Evolutionary conservation across 257 asterid genomes (phyloP).

Genomic region (Solanum tarijense): DNA sequence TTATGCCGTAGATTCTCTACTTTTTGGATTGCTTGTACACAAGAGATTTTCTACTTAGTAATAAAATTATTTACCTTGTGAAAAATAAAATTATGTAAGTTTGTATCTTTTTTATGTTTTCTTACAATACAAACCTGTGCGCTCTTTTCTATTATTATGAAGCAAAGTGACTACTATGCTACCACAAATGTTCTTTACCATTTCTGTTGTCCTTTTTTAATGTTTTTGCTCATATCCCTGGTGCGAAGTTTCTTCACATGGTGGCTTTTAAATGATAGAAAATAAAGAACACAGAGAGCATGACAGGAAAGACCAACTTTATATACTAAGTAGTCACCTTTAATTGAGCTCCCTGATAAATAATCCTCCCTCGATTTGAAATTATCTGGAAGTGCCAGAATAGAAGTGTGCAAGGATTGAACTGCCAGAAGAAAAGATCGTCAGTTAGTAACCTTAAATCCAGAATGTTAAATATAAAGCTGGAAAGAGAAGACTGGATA

Average conservation of each 20-base stretch:
- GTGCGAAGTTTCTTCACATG: neutral
- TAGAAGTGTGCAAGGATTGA: conserved; percentile 54
- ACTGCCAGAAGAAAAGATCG: conserved; percentile 19
- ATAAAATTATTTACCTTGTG: neutral
- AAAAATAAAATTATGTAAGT: neutral
- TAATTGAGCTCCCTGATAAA: conserved; percentile 12
- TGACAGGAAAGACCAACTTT: neutral
- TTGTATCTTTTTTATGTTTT: neutral
- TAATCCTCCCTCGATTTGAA: conserved; percentile 67
- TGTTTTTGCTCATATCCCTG: neutral
- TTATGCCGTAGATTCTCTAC: neutral
- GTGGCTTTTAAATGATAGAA: neutral
- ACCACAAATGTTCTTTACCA: neutral
- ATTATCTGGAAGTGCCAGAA: conserved; percentile 61
- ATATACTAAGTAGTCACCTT: neutral
- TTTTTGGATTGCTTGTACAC: neutral
- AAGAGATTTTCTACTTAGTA: neutral
- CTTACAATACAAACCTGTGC: neutral
- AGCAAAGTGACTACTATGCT: neutral
- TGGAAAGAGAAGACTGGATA: neutral
- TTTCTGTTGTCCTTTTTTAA: neutral
- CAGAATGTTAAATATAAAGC: neutral
- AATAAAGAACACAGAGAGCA: neutral
- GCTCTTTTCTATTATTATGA: neutral
- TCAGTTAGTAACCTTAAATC: neutral